Evolutionary conservation across 2,329 filamentous ascomycete species (phyloP).

Genomic region (Botryotinia globosa): DNA sequence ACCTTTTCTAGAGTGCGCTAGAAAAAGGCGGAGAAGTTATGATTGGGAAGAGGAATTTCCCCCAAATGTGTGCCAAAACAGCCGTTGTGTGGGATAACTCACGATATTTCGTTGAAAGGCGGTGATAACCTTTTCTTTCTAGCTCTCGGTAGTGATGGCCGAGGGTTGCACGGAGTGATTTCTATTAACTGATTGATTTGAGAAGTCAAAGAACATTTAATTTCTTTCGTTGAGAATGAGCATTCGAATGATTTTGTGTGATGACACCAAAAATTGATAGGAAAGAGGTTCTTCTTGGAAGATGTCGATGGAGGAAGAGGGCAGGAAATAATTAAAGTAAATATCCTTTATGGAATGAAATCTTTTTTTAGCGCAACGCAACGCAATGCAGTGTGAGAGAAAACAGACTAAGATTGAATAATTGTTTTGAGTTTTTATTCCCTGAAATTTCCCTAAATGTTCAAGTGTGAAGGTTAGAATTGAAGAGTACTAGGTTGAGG

Average conservation of each 20-base stretch:
- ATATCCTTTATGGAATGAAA: not conserved
- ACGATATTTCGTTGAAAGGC: constrained; percentile 30
- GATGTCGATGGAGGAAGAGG: not conserved
- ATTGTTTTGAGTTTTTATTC: not conserved
- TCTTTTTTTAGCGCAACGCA: not conserved
- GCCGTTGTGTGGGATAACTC: constrained; percentile 26
- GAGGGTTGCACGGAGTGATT: constrained; percentile 21
- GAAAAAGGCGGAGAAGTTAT: constrained; percentile 22
- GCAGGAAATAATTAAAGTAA: not conserved
- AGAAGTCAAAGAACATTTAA: constrained; percentile 1
- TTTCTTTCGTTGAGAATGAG: not conserved
- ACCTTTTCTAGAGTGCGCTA: constrained; percentile 26
- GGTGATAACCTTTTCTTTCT: constrained; percentile 20
- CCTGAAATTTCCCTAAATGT: not conserved
- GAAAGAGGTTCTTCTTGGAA: not conserved
- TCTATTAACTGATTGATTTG: constrained; percentile 1
- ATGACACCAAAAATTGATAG: not conserved
- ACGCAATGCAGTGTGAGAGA: not conserved
- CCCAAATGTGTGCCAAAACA: constrained; percentile 23
- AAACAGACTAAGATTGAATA: not conserved
- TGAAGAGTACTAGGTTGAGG: not conserved
- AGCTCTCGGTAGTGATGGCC: constrained; percentile 31
- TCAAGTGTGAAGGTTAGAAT: constrained; percentile 2
- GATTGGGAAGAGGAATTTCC: constrained; percentile 2
- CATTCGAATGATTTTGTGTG: not conserved